Base-by-base conservation (phyloP, 2,329 filamentous ascomycete species). In the Cylindrodendrum hubeiense region DNA sequence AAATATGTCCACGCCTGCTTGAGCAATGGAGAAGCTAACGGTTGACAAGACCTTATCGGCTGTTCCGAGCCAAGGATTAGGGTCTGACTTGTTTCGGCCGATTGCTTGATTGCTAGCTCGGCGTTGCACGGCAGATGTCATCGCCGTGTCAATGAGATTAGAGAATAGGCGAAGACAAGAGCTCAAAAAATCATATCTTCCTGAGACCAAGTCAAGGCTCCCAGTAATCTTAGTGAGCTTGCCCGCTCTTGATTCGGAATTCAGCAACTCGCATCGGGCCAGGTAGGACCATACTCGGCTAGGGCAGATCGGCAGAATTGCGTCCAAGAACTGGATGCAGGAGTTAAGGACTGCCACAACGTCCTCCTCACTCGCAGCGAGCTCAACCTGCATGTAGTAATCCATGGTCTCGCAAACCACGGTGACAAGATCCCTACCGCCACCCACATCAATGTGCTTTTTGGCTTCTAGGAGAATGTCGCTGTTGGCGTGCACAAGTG, bases 231-330 rank as follows among this genome's bases (percentile, higher is more conserved):
- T 89, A 41, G 91, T 89, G 66, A 99, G 86, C 66, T 92, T 90
- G 12, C 94, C 93, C 15, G 90, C 90, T 67, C 90, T 91, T 10
- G 93, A 90, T 70, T 94, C 91, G 6, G 90, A 88, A 71, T 92
- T 92, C 49, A 99, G 84, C 19, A 99, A 83, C 67, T 91, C 89
- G 77, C 93, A 97, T 62, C 93, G 90, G 4, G 91, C 89, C 73
- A 99, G 86, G 77, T 95, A 93, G 4, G 95, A 94, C 95, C 96
- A 98, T 6, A 97, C 90, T 65, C 95, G 87, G 61, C 92, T 92
- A 0, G 96, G 95, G 55, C 91, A 89, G n/a, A 87, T 92, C 72
- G 86, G 85, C 26, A 96, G 79, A 19, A 97, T 82, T 3, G 91
- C 89, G 70, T 92, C 87, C 39, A 97, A 82, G 74, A 98, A 98